phyloP scores from a whole-genome alignment of 2,329 filamentous ascomycete genomes.

The Monosporascus sp. region DNA sequence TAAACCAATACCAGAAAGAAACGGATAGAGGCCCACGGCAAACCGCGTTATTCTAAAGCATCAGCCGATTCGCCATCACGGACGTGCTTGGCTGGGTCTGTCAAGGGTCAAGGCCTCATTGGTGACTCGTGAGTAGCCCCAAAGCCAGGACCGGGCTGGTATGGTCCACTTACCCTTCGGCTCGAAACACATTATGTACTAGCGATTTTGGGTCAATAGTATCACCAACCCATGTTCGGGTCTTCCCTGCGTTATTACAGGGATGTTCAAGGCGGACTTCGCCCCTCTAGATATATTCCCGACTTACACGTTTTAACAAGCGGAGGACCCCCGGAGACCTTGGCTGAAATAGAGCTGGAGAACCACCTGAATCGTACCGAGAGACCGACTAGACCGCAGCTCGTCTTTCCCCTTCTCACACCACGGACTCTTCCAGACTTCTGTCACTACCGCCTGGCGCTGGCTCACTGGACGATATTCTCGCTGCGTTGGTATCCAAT shows the following conservation, averaged over 20 bases:
- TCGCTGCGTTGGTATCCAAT: slow-evolving; percentile 4
- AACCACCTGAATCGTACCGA: slow-evolving; percentile 18
- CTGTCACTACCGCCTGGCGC: slow-evolving; percentile 11
- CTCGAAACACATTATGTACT: slow-evolving; percentile 3
- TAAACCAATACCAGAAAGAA: background rate
- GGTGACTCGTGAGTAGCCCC: background rate
- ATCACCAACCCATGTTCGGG: slow-evolving; percentile 30
- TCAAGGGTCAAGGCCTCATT: background rate
- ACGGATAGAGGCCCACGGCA: slow-evolving; percentile 7
- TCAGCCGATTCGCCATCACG: slow-evolving; percentile 9
- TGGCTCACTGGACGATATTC: slow-evolving; percentile 3
- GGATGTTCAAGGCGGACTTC: slow-evolving; percentile 27
- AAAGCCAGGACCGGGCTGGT: background rate
- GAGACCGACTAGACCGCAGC: slow-evolving; percentile 14
- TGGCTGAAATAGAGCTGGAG: slow-evolving; percentile 19
- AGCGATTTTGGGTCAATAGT: slow-evolving; percentile 24
- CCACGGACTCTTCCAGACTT: slow-evolving; percentile 20
- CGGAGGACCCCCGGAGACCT: slow-evolving; percentile 35
- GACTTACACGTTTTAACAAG: slow-evolving; percentile 39
- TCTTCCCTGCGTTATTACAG: slow-evolving; percentile 32
- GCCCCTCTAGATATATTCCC: slow-evolving; percentile 41
- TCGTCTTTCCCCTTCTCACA: slow-evolving; percentile 20
- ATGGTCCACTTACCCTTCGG: background rate
- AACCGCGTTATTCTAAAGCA: slow-evolving; percentile 4
- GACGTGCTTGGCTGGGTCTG: background rate